Base-by-base conservation (phyloP, 1,284 basidiomycete species). In the Schizophyllum commune region DNA sequence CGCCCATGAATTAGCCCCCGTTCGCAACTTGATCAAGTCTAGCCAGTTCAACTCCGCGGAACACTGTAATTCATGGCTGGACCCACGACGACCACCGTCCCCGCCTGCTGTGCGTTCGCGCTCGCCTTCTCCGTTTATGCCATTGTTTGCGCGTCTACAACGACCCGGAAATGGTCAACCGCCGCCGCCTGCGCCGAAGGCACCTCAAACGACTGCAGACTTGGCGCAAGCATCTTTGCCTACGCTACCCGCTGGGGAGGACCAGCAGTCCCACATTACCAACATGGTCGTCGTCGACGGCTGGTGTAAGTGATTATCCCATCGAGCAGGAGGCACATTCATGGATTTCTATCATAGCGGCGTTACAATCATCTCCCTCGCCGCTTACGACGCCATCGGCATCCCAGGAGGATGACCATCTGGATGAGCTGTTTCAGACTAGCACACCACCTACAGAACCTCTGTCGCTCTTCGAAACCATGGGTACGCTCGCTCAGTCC, bases 281-380 rank as follows among this genome's bases (percentile, higher is more conserved):
- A 81, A 83, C 68, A 79, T 88, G 75, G 71, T 76, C 5, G 67
- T 85, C 32, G 77, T 86, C 1, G 75, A 82, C 67, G 85, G 84
- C 19, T 85, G 83, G 83, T 68, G 86, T 87, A 67, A 52, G 78
- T 74, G 52, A 56, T 58, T 13, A 58, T 20, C 32, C 61, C 58
- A 20, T 51, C 17, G 39, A 11, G 27, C 27, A 27, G 27, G 2
- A 5, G 5, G 27, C 27, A 5, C 27, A 27, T 27, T 27, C 27
- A 27, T 59, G 22, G 61, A 34, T 13, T 61, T 32, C 58, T 54
- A 53, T 13, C 27, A 34, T 32, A 72, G 73, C 69, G 1, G 68
- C 72, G 0, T 65, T 70, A 39, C 65, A 66, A 15, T 74, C 72
- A 6, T 71, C 72, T 5, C 69, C 70, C 0, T 67, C 68, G 6